Conservation (phyloP, 306 rosid genomes). For the Casuarina glauca region DNA sequence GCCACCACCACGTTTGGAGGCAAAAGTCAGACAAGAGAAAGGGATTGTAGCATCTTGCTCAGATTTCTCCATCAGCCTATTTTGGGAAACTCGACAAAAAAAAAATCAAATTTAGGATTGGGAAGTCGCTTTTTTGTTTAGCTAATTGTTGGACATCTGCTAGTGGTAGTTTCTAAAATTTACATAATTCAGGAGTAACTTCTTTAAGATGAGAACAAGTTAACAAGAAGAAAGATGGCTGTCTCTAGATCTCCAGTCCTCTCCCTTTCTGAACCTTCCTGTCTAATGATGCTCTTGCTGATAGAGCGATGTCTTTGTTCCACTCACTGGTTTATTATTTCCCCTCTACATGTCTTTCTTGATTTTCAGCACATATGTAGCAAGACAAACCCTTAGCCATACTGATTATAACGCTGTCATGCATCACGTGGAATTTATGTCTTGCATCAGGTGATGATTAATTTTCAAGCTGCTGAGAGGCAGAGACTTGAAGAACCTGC, state of each 20-base stretch:
- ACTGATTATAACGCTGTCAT: background rate
- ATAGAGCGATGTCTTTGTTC: background rate
- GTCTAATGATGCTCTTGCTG: background rate
- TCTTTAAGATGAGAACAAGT: background rate
- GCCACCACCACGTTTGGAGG: background rate
- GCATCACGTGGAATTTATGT: background rate
- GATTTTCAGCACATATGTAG: background rate
- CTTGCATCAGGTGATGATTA: conserved; percentile 82
- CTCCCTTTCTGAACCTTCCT: background rate
- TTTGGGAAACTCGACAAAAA: background rate
- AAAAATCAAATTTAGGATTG: background rate
- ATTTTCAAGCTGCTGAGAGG: conserved; percentile 97
- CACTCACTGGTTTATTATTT: background rate
- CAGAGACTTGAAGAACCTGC: conserved; percentile 88
- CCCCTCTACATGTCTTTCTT: background rate
- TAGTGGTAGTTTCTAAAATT: background rate
- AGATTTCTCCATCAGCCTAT: background rate
- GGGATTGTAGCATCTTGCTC: background rate
- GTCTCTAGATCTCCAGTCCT: background rate
- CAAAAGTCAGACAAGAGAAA: background rate
- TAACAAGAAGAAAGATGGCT: background rate
- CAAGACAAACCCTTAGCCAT: background rate
- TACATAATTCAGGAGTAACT: background rate
- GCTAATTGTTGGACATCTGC: background rate
- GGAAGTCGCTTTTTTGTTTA: background rate